Base-by-base conservation (phyloP, 106 monocot species). In the Xerophyta viscosa region DNA sequence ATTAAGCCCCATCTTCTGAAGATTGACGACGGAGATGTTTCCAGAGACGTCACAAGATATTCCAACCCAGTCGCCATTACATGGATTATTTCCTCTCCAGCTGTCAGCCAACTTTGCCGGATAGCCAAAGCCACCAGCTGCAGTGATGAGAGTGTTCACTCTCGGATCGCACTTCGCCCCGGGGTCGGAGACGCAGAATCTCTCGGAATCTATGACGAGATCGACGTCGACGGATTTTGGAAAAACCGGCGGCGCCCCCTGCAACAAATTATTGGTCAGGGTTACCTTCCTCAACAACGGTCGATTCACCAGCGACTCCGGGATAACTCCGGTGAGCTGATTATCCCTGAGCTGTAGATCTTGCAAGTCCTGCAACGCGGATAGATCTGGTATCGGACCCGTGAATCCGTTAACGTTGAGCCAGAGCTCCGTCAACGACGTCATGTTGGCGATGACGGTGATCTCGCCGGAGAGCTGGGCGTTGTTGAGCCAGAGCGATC, bases 31-130 rank as follows among this genome's bases (percentile, higher is more conserved):
- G 1, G 71, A 75, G 3, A 84, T 41, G 28, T 79, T 79, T 27
- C 75, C 75, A 24, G 12, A 17, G 24, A 33, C 56, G 47, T 70
- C 71, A 43, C 84, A 84, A 15, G 31, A 52, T 24, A 84, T 50
- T 22, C 84, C 84, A 11, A 75, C 33, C 84, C 84, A 84, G 9
- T 43, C 43, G 15, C 64, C 66, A 11, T 10, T 37, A 54, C 84
- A 84, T 2, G 84, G 84, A 19, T 84, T 71, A 39, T 84, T 79
- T 24, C 84, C 84, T 19, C 57, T 64, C 84, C 84, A 84, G 27
- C 64, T 61, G 44, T 68, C 55, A 0, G 71, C 84, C 9, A 84
- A 65, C 42, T 37, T 54, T 9, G 19, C 54, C 15, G 78, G 84
- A 24, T 84, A 84, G 0, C 64, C 68, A 17, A 84, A 71, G 19